Conservation (phyloP, 768 basidiomycete species). For the Boletus edulis region DNA sequence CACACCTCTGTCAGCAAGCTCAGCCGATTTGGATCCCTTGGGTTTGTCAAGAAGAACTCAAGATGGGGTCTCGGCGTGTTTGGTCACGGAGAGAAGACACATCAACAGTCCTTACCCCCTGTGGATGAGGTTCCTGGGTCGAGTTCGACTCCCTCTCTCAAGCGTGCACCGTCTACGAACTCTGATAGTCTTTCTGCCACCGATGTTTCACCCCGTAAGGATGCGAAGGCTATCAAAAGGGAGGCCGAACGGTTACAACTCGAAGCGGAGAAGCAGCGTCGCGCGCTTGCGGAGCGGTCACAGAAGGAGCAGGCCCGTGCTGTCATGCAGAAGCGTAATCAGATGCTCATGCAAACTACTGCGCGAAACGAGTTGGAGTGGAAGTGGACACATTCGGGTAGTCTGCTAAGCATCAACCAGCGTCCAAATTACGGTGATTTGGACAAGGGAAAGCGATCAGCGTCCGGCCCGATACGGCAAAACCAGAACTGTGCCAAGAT, state of each 20-base stretch:
- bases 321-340: slow-evolving; percentile 87
- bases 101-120: slow-evolving; percentile 60
- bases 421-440: slow-evolving; percentile 28
- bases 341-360: slow-evolving; percentile 59
- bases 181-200: slow-evolving; percentile 65
- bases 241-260: slow-evolving; percentile 73
- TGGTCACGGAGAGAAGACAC: slow-evolving; percentile 65
- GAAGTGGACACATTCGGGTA: slow-evolving; percentile 44
- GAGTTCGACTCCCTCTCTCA: slow-evolving; percentile 62
- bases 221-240: slow-evolving; percentile 77
- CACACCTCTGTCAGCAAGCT: slow-evolving; percentile 50
- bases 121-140: slow-evolving; percentile 67
- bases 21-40: slow-evolving; percentile 55
- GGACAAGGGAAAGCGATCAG: slow-evolving; percentile 50
- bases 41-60: slow-evolving; percentile 67
- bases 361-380: slow-evolving; percentile 60
- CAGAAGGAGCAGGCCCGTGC: slow-evolving; percentile 88
- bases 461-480: slow-evolving; percentile 65
- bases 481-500: slow-evolving; percentile 42
- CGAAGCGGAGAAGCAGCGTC: slow-evolving; percentile 84
- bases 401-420: slow-evolving; percentile 40
- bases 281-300: slow-evolving; percentile 67
- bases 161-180: slow-evolving; percentile 76
- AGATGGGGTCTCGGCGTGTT: slow-evolving; percentile 72
- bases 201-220: slow-evolving; percentile 49